Percentiles rank a stretch among this genome's conserved stretches.
These are phyloP conservation scores for Cyberlindnera maclurae DNA, from an alignment of 805 yeast genomes.

Conservation along the genomic window DNA sequence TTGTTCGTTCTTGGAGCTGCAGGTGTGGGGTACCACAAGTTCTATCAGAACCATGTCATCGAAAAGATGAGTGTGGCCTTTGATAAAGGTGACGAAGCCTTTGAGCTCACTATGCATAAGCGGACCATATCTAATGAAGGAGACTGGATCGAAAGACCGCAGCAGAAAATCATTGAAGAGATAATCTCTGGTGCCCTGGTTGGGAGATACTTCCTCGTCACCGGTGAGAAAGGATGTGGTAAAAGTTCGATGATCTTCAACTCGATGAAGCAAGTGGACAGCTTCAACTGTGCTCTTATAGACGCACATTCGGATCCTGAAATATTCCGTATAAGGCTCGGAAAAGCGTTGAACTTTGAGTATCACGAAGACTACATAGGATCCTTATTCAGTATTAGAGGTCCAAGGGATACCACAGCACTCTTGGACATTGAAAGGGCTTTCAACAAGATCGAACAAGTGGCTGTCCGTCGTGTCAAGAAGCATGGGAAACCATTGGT, in stretches of 20 bases:
- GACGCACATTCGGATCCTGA: conserved; percentile 88
- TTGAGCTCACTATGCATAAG: conserved; percentile 48
- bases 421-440: conserved; percentile 78
- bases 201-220: conserved; percentile 64
- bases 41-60: conserved; percentile 52
- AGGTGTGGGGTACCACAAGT: conserved; percentile 62
- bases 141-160: conserved; percentile 66
- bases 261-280: conserved; percentile 56
- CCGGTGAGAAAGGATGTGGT: conserved; percentile 87
- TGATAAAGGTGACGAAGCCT: conserved; percentile 58
- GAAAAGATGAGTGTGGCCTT: conserved; percentile 62
- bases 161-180: conserved; percentile 57
- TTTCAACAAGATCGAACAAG: conserved; percentile 64
- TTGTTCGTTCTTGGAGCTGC: conserved; percentile 62
- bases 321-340: conserved; percentile 67
- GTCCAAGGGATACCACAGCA: conserved; percentile 83
- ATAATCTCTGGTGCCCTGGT: conserved; percentile 54
- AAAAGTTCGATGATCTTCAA: conserved; percentile 71
- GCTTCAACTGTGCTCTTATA: conserved; percentile 57
- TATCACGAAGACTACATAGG: conserved; percentile 81
- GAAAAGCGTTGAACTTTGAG: conserved; percentile 66
- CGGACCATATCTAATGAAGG: conserved; percentile 30
- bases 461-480: conserved; percentile 46
- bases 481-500: conserved; percentile 50
- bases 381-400: conserved; percentile 68